Evolutionary conservation across 208 protist species (phyloP).

Genomic region (Strigomonas culicis): DNA sequence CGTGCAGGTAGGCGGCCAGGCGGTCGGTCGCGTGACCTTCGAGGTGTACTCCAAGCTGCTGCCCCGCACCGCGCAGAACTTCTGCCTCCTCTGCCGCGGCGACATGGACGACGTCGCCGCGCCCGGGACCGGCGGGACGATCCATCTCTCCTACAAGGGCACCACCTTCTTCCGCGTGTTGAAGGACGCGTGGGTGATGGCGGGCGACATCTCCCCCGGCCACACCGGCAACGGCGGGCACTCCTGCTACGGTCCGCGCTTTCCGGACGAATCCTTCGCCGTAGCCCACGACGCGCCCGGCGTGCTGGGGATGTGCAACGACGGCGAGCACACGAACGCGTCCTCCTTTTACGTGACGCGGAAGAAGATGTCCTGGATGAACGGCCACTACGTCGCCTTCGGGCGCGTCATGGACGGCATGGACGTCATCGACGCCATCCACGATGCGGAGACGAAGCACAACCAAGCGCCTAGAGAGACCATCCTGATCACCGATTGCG

Average conservation of each 20-base stretch:
- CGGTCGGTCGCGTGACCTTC: constrained; percentile 65
- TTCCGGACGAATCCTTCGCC: constrained; percentile 94
- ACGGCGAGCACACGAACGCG: constrained; percentile 80
- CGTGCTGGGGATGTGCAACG: constrained; percentile 90
- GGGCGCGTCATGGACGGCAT: constrained; percentile 93
- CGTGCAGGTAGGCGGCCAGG: constrained; percentile 32
- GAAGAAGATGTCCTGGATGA: constrained; percentile 84
- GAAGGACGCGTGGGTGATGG: constrained; percentile 93
- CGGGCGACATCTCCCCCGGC: constrained; percentile 82
- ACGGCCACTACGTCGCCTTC: constrained; percentile 94
- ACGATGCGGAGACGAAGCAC: constrained; percentile 68
- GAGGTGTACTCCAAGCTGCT: constrained; percentile 82
- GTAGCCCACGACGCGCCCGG: constrained; percentile 80
- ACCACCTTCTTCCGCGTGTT: constrained; percentile 93
- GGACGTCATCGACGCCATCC: constrained; percentile 78
- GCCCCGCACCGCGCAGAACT: constrained; percentile 92
- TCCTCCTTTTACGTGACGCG: constrained; percentile 90
- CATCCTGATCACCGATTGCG: constrained; percentile 79
- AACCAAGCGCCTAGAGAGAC: constrained; percentile 66
- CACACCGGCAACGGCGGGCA: constrained; percentile 89
- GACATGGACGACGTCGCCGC: constrained; percentile 28
- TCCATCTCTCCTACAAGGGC: constrained; percentile 84
- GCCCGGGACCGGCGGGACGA: constrained; percentile 15
- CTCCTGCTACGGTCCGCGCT: constrained; percentile 89
- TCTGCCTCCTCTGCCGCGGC: constrained; percentile 85